phyloP scores from a whole-genome alignment of 1,139 yeast species.

The Ogataea hybrid region DNA sequence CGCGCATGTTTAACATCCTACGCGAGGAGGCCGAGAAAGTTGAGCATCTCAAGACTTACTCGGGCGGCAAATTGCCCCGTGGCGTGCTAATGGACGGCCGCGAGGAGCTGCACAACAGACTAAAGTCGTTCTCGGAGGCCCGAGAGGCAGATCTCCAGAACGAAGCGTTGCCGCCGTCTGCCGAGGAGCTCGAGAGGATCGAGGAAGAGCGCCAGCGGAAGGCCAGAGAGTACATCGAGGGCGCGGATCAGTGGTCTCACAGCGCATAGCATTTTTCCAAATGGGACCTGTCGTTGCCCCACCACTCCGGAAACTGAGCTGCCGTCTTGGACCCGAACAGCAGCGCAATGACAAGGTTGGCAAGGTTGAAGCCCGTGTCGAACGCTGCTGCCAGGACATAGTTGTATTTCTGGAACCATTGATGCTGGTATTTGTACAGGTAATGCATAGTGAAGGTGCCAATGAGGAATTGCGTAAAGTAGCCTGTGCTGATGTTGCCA shows the following conservation, averaged over 20 bases:
- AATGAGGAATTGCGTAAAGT: slow-evolving; percentile 44
- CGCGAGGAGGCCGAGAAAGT: slow-evolving; percentile 90
- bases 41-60: slow-evolving; percentile 53
- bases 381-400: slow-evolving; percentile 49
- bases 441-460: slow-evolving; percentile 48
- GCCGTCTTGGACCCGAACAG: slow-evolving; percentile 36
- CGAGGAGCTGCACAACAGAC: slow-evolving; percentile 72
- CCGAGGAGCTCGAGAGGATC: slow-evolving; percentile 14
- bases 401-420: slow-evolving; percentile 43
- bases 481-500: slow-evolving; percentile 51
- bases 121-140: slow-evolving; percentile 82
- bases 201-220: slow-evolving; percentile 13
- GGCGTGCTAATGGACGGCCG: slow-evolving; percentile 80
- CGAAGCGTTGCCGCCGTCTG: slow-evolving; percentile 81
- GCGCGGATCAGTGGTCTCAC: slow-evolving; percentile 6
- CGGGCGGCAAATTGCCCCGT: slow-evolving; percentile 75
- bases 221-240: slow-evolving; percentile 14
- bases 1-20: slow-evolving; percentile 86
- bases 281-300: slow-evolving; percentile 44
- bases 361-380: slow-evolving; percentile 48
- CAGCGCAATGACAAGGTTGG: slow-evolving; percentile 39
- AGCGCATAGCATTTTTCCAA: slow-evolving; percentile 45
- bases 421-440: slow-evolving; percentile 38
- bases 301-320: slow-evolving; percentile 44
- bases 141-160: slow-evolving; percentile 75